These are phyloP conservation scores for Auriculariales sp. DNA, from an alignment of 768 basidiomycete genomes.

Conservation along the genomic window DNA sequence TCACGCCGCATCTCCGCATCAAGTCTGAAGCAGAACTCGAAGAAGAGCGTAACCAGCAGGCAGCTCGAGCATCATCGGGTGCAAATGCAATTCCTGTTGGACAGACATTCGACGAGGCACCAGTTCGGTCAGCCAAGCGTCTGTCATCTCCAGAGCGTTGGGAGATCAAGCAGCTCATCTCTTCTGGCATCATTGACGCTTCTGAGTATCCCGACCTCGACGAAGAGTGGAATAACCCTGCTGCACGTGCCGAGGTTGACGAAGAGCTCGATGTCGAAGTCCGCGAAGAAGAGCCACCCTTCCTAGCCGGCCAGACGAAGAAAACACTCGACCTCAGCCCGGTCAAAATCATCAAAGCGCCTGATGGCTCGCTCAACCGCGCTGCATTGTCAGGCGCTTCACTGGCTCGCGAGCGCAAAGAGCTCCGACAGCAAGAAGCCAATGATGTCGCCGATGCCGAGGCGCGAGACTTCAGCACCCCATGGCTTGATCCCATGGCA, in stretches of 20 bases:
- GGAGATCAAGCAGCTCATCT: slow-evolving; percentile 98
- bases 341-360: slow-evolving; percentile 96
- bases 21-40: slow-evolving; percentile 82
- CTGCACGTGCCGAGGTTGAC: slow-evolving; percentile 75
- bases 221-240: slow-evolving; percentile 66
- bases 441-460: slow-evolving; percentile 92
- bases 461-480: slow-evolving; percentile 84
- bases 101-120: slow-evolving; percentile 21
- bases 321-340: slow-evolving; percentile 90
- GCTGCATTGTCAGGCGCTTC: slow-evolving; percentile 90
- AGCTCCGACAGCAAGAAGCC: slow-evolving; percentile 84
- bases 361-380: slow-evolving; percentile 91
- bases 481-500: slow-evolving; percentile 98
- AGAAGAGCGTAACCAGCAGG: slow-evolving; percentile 56
- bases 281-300: slow-evolving; percentile 91
- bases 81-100: slow-evolving; percentile 77
- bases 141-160: slow-evolving; percentile 94
- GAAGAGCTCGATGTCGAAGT: slow-evolving; percentile 97
- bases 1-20: slow-evolving; percentile 89
- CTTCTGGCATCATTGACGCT: slow-evolving; percentile 82
- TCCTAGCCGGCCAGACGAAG: slow-evolving; percentile 93
- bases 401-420: slow-evolving; percentile 87
- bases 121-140: slow-evolving; percentile 67
- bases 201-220: slow-evolving; percentile 91
- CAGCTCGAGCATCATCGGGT: slow-evolving; percentile 57